These are phyloP conservation scores for Lodderomyces jiufengensis DNA, from an alignment of 1,139 yeast genomes.

Conservation along the genomic window DNA sequence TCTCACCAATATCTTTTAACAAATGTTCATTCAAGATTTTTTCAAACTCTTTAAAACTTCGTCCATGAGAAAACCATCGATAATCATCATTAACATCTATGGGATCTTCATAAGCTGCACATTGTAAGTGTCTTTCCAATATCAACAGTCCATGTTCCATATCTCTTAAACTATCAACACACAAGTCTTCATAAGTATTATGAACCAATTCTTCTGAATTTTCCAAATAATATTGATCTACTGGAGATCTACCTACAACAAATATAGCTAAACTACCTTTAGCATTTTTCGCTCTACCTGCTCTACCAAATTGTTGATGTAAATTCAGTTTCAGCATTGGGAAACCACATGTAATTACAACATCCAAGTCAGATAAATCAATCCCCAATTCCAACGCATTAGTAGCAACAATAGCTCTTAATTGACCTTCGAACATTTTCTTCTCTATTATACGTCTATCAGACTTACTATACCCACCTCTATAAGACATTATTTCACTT, in stretches of 20 bases:
- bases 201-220: constrained; percentile 64
- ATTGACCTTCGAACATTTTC: constrained; percentile 83
- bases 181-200: constrained; percentile 41
- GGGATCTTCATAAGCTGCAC: constrained; percentile 89
- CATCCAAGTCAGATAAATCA: constrained; percentile 88
- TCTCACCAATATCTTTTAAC: constrained; percentile 47
- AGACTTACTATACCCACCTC: constrained; percentile 88
- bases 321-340: constrained; percentile 83
- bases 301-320: constrained; percentile 95
- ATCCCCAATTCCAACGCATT: constrained; percentile 94
- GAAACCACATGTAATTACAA: constrained; percentile 88
- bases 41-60: constrained; percentile 21
- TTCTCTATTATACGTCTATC: constrained; percentile 85
- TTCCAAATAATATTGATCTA: constrained; percentile 78
- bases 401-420: constrained; percentile 87
- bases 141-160: constrained; percentile 38
- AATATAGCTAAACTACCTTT: constrained; percentile 62
- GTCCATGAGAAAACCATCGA: constrained; percentile 43
- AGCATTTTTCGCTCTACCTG: constrained; percentile 81
- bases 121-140: constrained; percentile 80
- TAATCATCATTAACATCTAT: constrained; percentile 50
- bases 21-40: constrained; percentile 44
- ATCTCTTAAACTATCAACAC: constrained; percentile 38
- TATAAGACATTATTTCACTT: constrained; percentile 81
- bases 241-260: constrained; percentile 80